Evolutionary conservation across 176 grass and related monocot species (phyloP).

Genomic region (Poa annua): DNA sequence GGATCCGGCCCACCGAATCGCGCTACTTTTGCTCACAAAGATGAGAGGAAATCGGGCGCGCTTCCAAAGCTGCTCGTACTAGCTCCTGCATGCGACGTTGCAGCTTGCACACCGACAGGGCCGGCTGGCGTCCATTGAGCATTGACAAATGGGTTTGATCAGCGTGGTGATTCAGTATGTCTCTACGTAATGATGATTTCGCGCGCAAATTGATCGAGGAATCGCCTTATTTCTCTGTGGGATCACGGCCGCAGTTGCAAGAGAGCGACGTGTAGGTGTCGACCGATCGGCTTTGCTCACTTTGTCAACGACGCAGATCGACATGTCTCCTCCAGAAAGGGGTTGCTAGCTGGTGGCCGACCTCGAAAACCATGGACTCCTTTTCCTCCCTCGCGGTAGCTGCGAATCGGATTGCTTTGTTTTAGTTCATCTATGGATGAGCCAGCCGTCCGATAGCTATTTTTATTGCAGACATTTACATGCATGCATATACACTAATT

Average conservation of each 20-base stretch:
- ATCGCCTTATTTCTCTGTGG: background rate
- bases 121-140: background rate
- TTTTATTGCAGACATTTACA: no score
- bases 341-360: background rate
- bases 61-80: no score
- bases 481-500: no score
- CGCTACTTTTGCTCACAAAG: background rate
- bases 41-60: background rate
- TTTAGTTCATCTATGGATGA: background rate
- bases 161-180: background rate
- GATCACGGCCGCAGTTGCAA: background rate
- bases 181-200: conserved; percentile 18
- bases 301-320: conserved; percentile 20
- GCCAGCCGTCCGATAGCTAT: no score
- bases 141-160: background rate
- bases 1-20: background rate
- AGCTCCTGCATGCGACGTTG: background rate
- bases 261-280: background rate
- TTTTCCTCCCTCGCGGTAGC: background rate
- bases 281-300: background rate
- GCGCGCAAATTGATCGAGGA: background rate
- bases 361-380: background rate
- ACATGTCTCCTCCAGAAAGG: conserved; percentile 21
- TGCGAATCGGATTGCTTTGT: background rate
- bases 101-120: conserved; percentile 3